These are phyloP conservation scores for Hippophae rhamnoides DNA, from an alignment of 306 rosid species.

Conservation along the genomic window DNA sequence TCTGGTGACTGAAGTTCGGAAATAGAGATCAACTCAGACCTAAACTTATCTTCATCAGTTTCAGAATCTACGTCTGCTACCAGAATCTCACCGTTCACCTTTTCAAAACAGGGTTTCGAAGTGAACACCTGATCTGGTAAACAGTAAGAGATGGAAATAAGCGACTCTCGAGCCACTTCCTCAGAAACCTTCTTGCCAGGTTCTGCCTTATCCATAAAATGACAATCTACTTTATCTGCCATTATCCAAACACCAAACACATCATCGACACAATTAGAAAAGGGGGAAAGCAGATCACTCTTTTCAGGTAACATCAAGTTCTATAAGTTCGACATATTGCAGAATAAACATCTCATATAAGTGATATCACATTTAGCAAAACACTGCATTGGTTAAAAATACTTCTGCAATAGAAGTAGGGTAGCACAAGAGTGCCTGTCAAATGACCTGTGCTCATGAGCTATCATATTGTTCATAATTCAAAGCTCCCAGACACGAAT, in stretches of 20 bases:
- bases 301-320: neutral
- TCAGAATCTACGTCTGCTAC: constrained; percentile 16
- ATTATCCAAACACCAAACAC: neutral
- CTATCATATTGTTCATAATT: neutral
- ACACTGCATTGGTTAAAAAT: no score
- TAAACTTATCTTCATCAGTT: constrained; percentile 27
- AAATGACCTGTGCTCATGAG: neutral
- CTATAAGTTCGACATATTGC: neutral
- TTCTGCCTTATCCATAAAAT: constrained; percentile 38
- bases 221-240: constrained; percentile 21
- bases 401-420: no score
- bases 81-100: constrained; percentile 20
- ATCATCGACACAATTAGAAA: no score
- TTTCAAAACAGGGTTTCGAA: constrained; percentile 21
- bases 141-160: constrained; percentile 36
- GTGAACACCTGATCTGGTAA: constrained; percentile 29
- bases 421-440: neutral
- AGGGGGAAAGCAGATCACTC: no score
- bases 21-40: constrained; percentile 46
- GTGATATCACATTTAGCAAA: no score
- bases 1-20: constrained; percentile 36
- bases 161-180: constrained; percentile 52
- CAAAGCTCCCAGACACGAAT: neutral
- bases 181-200: constrained; percentile 26
- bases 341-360: no score